Percentiles rank a stretch among this genome's conserved stretches.
These are phyloP conservation scores for Letharia lupina DNA, from an alignment of 495 filamentous ascomycete species.

Conservation along the genomic window DNA sequence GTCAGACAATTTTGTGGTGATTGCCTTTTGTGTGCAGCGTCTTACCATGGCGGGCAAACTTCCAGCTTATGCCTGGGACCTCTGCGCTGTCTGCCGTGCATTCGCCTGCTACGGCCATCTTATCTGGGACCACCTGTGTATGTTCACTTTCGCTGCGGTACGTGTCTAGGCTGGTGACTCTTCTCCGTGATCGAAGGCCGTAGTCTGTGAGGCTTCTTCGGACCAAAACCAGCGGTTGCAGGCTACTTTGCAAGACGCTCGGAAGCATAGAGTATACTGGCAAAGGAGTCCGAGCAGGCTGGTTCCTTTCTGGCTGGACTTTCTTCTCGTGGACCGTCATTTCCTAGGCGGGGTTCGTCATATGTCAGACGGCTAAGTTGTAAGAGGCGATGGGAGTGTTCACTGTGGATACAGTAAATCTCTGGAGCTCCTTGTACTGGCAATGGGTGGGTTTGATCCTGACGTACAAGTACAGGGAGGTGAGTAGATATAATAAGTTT, in stretches of 20 bases:
- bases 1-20: not conserved
- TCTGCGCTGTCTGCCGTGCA: not conserved
- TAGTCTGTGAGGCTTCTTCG: conserved; percentile 11
- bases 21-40: not conserved
- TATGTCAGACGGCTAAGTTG: not conserved
- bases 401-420: not conserved
- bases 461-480: not conserved
- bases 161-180: not conserved
- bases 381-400: not conserved
- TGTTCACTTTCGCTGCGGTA: conserved; percentile 1
- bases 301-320: not conserved
- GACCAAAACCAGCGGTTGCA: not conserved
- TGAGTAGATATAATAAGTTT: no score
- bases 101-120: not conserved
- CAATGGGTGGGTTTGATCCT: not conserved
- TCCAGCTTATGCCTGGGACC: not conserved
- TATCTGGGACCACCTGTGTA: not conserved
- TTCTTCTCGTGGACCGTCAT: not conserved
- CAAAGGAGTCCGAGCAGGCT: not conserved
- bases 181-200: conserved; percentile 3
- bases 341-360: not conserved
- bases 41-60: conserved; percentile 8
- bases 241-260: not conserved
- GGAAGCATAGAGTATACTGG: not conserved
- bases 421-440: not conserved